Base-by-base conservation (phyloP, 1,284 basidiomycete species). In the Ceratobasidium sp. region DNA sequence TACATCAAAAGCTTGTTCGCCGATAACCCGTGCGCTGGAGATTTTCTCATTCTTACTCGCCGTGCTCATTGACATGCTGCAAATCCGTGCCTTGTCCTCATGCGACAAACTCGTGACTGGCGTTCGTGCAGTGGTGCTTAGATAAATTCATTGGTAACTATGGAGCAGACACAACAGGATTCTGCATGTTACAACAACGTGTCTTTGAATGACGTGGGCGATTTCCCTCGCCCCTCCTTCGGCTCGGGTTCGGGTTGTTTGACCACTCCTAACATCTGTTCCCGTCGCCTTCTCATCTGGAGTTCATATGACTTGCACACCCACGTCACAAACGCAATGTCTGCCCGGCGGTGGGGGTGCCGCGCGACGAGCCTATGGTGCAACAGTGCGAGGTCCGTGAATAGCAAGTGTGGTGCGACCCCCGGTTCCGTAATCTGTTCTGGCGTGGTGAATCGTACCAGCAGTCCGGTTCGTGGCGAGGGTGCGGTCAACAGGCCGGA, bases 391-490 rank as follows among this genome's bases (percentile, higher is more conserved):
- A 77, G 41, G 58, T 77, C 77, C 48, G 66, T 31, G 68, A 77
- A 77, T 22, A 69, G 48, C 22, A 77, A 71, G 65, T 77, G 74
- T 19, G 77, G 77, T 48, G 74, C 31, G 43, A 77, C 59, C 22
- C 49, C 56, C 9, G 63, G 72, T 59, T 77, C 77, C 11, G 74
- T 58, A 53, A 77, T 75, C 31, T 75, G 68, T n/a, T 72, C 65
- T 41, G 76, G 58, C n/a, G 56, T 74, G 46, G 76, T 74, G 34
- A 77, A 68, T 53, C 77, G 76, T 31, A 77, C 76, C 39, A 77
- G 61, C 29, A 64, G 27, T 8, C 69, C 69, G 58, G 49, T 68
- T 71, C 61, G 76, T 65, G 62, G 76, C 31, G 53, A 54, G 37
- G 48, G 76, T 37, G 51, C 39, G 51, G 46, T 43, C 24, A 58